These are phyloP conservation scores for Coleophoma cylindrospora DNA, from an alignment of 2,329 filamentous ascomycete species.

Conservation along the genomic window DNA sequence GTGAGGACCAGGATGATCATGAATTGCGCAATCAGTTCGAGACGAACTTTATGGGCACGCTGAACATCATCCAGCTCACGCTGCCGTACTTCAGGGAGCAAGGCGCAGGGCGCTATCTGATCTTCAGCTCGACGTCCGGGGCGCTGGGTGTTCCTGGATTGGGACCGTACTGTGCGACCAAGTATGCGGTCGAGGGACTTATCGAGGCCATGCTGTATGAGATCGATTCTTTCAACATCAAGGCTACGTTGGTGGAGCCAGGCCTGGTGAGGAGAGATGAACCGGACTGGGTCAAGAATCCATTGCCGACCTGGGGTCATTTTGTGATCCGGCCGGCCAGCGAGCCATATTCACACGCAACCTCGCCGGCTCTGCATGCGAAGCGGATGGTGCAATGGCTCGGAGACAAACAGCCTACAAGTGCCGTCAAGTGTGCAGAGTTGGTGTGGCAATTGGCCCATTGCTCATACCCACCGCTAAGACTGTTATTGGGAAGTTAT, in stretches of 20 bases:
- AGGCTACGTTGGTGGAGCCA: slow-evolving; percentile 88
- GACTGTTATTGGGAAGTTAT: slow-evolving; percentile 85
- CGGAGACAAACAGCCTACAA: slow-evolving; percentile 86
- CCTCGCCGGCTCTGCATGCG: slow-evolving; percentile 82
- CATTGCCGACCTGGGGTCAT: slow-evolving; percentile 80
- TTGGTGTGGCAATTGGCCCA: slow-evolving; percentile 92
- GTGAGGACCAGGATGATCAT: slow-evolving; percentile 94
- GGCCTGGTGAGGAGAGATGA: slow-evolving; percentile 87
- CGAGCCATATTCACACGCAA: slow-evolving; percentile 71
- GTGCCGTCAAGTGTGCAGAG: slow-evolving; percentile 87
- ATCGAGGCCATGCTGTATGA: slow-evolving; percentile 98
- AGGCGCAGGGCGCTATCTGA: slow-evolving; percentile 75
- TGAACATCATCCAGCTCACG: slow-evolving; percentile 87
- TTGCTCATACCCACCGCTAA: slow-evolving; percentile 86
- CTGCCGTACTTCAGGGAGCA: slow-evolving; percentile 82
- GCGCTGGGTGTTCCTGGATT: slow-evolving; percentile 90
- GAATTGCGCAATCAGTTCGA: slow-evolving; percentile 95
- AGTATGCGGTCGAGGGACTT: slow-evolving; percentile 92
- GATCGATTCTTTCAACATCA: slow-evolving; percentile 85
- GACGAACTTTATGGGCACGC: slow-evolving; percentile 93
- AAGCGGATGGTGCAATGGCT: slow-evolving; percentile 93
- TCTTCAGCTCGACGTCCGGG: slow-evolving; percentile 90
- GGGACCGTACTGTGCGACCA: slow-evolving; percentile 92
- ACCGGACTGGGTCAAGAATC: slow-evolving; percentile 44
- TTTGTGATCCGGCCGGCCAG: slow-evolving; percentile 86